These are phyloP conservation scores for Fusarium irregulare DNA, from an alignment of 2,329 filamentous ascomycete genomes.

Conservation along the genomic window DNA sequence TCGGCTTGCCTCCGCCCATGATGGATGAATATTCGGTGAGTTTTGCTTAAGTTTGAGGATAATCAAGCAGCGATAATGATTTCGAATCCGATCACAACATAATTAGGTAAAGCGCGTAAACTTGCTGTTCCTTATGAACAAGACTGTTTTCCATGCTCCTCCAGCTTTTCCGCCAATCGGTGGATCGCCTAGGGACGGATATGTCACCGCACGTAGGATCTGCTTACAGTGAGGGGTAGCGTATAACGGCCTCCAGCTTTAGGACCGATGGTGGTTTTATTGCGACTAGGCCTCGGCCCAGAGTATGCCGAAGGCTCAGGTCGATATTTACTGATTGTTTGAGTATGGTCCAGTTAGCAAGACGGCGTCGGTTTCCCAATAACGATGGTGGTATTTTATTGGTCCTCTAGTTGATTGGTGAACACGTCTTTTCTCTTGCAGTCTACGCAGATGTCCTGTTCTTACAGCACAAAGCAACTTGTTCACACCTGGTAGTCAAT, in stretches of 20 bases:
- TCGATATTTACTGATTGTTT: not conserved
- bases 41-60: not conserved
- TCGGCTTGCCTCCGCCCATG: constrained; percentile 6
- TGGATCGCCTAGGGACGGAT: not conserved
- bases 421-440: no score
- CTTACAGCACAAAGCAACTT: no score
- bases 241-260: not conserved
- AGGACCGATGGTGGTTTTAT: not conserved
- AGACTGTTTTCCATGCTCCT: not conserved
- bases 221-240: not conserved
- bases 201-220: not conserved
- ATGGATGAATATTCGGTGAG: not conserved
- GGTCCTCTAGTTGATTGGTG: no score
- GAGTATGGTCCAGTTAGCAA: no score
- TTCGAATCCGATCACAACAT: accelerated
- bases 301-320: no score
- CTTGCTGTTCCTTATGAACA: not conserved
- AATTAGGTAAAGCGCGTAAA: not conserved
- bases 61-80: accelerated
- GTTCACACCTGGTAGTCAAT: no score
- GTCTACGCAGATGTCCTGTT: no score
- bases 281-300: not conserved
- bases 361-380: no score
- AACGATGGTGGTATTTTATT: no score
- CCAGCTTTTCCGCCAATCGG: not conserved